These are phyloP conservation scores for Cystobasidiopsis lactophilus DNA, from an alignment of 768 basidiomycete genomes.

Conservation along the genomic window DNA sequence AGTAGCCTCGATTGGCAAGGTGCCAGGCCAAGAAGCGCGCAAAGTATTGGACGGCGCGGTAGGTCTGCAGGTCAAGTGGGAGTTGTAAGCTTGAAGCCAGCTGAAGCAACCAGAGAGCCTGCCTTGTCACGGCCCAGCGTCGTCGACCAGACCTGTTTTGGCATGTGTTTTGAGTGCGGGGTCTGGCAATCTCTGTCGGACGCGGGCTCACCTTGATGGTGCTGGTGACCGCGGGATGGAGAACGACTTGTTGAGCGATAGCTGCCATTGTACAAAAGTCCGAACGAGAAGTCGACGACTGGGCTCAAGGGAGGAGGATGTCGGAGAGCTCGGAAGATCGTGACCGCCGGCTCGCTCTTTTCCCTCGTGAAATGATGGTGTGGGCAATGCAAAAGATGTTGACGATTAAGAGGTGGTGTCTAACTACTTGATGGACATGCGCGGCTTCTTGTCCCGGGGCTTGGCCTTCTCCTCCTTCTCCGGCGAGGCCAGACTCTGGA, in stretches of 20 bases:
- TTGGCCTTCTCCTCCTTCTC: neutral
- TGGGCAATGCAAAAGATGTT: no score
- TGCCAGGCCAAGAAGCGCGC: slow-evolving; percentile 71
- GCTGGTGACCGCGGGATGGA: slow-evolving; percentile 62
- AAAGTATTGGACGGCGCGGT: slow-evolving; percentile 76
- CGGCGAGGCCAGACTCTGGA: neutral
- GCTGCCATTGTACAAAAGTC: slow-evolving; percentile 17
- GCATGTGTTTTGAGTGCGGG: no score
- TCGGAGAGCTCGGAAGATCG: no score
- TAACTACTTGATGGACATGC: no score
- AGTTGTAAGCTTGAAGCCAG: neutral
- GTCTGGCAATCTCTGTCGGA: no score
- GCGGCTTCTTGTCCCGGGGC: neutral
- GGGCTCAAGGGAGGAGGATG: no score
- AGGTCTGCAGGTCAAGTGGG: slow-evolving; percentile 60
- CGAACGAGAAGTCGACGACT: neutral
- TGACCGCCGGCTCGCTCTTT: no score
- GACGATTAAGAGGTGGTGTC: no score
- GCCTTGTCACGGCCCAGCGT: no score
- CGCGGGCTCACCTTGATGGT: slow-evolving; percentile 44
- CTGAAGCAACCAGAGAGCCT: no score
- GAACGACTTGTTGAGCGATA: slow-evolving; percentile 36
- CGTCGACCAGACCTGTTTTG: no score
- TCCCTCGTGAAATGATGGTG: no score
- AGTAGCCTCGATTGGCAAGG: slow-evolving; percentile 40